Conservation (phyloP, 257 asterid species). For the Solanum lycopersicoides region DNA sequence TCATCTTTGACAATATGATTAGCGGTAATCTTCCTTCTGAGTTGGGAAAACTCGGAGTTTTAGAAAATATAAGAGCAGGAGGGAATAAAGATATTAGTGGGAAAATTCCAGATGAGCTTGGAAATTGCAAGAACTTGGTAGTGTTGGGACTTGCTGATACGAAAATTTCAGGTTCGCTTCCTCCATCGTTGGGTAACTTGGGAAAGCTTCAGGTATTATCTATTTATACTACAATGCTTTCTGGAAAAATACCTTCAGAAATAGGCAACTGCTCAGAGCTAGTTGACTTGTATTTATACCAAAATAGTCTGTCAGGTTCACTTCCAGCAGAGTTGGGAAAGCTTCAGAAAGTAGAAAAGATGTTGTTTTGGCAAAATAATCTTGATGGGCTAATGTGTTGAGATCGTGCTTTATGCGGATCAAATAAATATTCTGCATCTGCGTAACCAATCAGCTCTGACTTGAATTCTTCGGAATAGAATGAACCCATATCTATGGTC, state of each 20-base stretch:
- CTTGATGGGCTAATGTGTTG: conserved; percentile 42
- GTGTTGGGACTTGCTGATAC: conserved; percentile 68
- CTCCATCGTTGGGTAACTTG: conserved; percentile 45
- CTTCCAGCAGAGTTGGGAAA: conserved; percentile 52
- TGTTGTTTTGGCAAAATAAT: conserved; percentile 60
- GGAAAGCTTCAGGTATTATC: conserved; percentile 48
- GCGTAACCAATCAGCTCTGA: too few species aligned
- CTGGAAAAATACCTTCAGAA: conserved; percentile 53
- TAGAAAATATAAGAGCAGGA: conserved; percentile 49
- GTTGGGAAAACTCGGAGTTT: conserved; percentile 29
- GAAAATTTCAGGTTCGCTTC: conserved; percentile 49
- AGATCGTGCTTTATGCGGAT: too few species aligned
- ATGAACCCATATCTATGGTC: too few species aligned
- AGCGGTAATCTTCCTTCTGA: conserved; percentile 47
- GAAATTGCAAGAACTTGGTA: conserved; percentile 35
- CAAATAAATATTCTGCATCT: too few species aligned
- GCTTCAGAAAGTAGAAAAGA: conserved; percentile 54
- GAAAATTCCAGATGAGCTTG: conserved; percentile 45
- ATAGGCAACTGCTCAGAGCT: conserved; percentile 68
- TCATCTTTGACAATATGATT: conserved; percentile 48
- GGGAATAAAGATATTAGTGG: conserved; percentile 66
- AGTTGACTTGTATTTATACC: conserved; percentile 46
- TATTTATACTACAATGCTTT: conserved; percentile 59
- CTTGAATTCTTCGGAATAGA: too few species aligned
- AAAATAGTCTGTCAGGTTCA: conserved; percentile 50